Conservation (phyloP, 2,329 filamentous ascomycete species). For the Epichloe brachyelytri region DNA sequence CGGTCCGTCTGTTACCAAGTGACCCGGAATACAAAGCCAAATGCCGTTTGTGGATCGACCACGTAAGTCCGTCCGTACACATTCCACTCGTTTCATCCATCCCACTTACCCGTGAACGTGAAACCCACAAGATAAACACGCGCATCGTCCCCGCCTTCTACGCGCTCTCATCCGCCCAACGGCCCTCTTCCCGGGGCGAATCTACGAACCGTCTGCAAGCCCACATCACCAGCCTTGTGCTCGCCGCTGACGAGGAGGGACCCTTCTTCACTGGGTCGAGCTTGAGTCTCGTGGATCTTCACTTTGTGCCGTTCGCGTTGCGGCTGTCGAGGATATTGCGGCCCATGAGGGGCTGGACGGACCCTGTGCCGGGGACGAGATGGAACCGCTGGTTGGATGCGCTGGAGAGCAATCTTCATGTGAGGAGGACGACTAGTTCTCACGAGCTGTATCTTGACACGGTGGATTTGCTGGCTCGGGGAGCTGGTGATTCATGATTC, state of each 20-base stretch:
- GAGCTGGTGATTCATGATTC: neutral
- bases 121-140: conserved; percentile 48
- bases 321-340: conserved; percentile 53
- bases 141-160: conserved; percentile 68
- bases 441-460: conserved; percentile 42
- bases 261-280: conserved; percentile 53
- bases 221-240: conserved; percentile 42
- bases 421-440: conserved; percentile 54
- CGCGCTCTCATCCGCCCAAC: conserved; percentile 42
- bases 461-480: conserved; percentile 35
- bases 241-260: conserved; percentile 41
- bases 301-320: conserved; percentile 56
- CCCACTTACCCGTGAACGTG: neutral
- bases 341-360: conserved; percentile 53
- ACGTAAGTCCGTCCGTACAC: conserved; percentile 36
- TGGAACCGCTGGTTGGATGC: conserved; percentile 61
- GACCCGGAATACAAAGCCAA: conserved; percentile 56
- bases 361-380: conserved; percentile 47
- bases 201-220: conserved; percentile 48
- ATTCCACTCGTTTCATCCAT: neutral
- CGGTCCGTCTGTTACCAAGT: conserved; percentile 49
- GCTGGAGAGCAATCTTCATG: conserved; percentile 48
- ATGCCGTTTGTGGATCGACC: conserved; percentile 68
- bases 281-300: conserved; percentile 55
- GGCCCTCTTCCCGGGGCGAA: conserved; percentile 26